A percentile compares a stretch with the other conserved stretches of the same genome.
Evolutionary conservation across 805 yeast species (phyloP).

Genomic region (Candida lessepsii): DNA sequence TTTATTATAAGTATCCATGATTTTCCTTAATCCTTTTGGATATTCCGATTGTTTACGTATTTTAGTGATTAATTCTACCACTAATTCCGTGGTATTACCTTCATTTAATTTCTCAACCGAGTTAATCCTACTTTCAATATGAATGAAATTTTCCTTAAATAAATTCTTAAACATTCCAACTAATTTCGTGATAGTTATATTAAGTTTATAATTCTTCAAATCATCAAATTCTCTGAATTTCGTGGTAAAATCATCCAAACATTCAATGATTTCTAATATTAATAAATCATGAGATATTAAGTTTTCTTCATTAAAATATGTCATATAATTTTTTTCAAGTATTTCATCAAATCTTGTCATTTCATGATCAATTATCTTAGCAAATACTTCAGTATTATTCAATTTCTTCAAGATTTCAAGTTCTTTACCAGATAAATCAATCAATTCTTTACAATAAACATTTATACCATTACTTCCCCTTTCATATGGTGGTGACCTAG

Average conservation of each 20-base stretch:
- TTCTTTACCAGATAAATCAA: constrained; percentile 51
- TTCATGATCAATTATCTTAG: constrained; percentile 8
- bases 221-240: constrained; percentile 12
- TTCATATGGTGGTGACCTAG: constrained; percentile 46
- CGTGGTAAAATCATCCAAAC: constrained; percentile 23
- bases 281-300: constrained; percentile 26
- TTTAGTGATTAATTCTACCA: constrained; percentile 69
- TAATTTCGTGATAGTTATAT: constrained; percentile 10
- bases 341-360: constrained; percentile 14
- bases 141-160: constrained; percentile 56
- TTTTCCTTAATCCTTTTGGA: constrained; percentile 47
- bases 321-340: constrained; percentile 13
- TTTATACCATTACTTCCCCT: constrained; percentile 61
- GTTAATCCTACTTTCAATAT: constrained; percentile 52
- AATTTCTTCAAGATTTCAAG: constrained; percentile 42
- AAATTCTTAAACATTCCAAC: constrained; percentile 18
- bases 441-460: constrained; percentile 51
- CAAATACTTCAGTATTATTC: constrained; percentile 7
- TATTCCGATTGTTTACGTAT: constrained; percentile 65
- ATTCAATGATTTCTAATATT: constrained; percentile 47
- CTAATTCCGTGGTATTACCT: constrained; percentile 66
- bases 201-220: constrained; percentile 12
- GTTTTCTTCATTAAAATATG: constrained; percentile 13
- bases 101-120: constrained; percentile 53
- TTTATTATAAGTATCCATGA: constrained; percentile 51